Evolutionary conservation across 805 yeast species (phyloP).

Genomic region (Priceomyces melissophilus): DNA sequence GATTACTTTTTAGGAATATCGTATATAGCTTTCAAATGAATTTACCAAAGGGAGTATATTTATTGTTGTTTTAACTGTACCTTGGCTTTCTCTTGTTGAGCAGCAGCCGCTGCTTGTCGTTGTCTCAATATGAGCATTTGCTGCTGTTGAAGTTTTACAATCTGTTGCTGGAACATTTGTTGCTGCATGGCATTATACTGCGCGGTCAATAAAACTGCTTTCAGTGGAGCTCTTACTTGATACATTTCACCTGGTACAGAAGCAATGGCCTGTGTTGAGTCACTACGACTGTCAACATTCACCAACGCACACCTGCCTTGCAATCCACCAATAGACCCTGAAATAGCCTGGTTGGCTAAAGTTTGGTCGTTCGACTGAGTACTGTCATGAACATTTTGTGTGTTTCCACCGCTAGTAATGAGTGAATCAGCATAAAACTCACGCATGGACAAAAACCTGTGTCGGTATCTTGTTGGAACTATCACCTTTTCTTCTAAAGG

Average conservation of each 20-base stretch:
- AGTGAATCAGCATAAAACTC: slow-evolving; percentile 92
- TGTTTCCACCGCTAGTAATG: slow-evolving; percentile 54
- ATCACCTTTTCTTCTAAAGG: slow-evolving; percentile 79
- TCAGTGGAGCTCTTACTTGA: slow-evolving; percentile 46
- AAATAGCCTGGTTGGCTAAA: slow-evolving; percentile 44
- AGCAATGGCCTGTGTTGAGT: slow-evolving; percentile 41
- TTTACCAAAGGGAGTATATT: background rate
- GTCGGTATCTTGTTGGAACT: slow-evolving; percentile 67
- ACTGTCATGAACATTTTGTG: slow-evolving; percentile 11
- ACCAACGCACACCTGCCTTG: slow-evolving; percentile 78
- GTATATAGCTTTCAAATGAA: background rate
- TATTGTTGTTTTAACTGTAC: slow-evolving; percentile 1
- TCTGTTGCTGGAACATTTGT: slow-evolving; percentile 43
- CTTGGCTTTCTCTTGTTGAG: slow-evolving; percentile 4
- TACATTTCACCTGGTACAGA: slow-evolving; percentile 59
- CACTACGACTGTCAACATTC: slow-evolving; percentile 50
- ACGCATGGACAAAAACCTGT: slow-evolving; percentile 77
- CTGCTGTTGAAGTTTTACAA: slow-evolving; percentile 38
- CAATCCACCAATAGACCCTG: slow-evolving; percentile 62
- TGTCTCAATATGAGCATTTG: slow-evolving; percentile 28
- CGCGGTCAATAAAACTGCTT: slow-evolving; percentile 39
- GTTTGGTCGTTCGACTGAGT: slow-evolving; percentile 31
- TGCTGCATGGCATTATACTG: slow-evolving; percentile 42
- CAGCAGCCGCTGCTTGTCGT: slow-evolving; percentile 18
- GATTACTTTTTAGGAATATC: background rate